Evolutionary conservation across 768 basidiomycete species (phyloP).

Genomic region (Dacryopinax spathularia): DNA sequence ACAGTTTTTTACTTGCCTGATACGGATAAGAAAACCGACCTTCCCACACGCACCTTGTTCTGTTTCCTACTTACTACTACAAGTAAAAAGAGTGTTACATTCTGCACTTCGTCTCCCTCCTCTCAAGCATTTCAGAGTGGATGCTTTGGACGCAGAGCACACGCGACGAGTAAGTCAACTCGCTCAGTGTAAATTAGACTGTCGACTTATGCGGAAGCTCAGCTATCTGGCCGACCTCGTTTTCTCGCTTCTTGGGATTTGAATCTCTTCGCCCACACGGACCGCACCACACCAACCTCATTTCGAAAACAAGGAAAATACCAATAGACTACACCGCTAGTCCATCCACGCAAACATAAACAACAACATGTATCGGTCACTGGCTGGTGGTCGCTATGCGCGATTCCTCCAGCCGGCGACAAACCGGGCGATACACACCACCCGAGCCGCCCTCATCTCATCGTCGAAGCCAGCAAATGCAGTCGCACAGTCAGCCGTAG

Average conservation of each 20-base stretch:
- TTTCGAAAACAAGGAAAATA: not conserved
- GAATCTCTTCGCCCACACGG: not conserved
- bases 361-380: not conserved
- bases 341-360: not conserved
- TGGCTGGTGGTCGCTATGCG: not conserved
- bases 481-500: conserved; percentile 15
- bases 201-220: not conserved
- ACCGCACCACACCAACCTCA: not conserved
- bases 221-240: not conserved
- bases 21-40: no score
- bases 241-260: not conserved
- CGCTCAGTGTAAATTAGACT: not conserved
- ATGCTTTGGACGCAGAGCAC: not conserved
- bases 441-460: not conserved
- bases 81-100: no score
- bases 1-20: no score
- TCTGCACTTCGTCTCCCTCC: no score
- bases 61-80: no score
- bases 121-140: no score
- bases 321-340: not conserved
- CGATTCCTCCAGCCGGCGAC: not conserved
- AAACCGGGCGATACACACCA: not conserved
- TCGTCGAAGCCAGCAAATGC: conserved; percentile 1
- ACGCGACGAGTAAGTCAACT: not conserved
- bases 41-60: no score